These are phyloP conservation scores for Blastocladiella emersonii DNA, from an alignment of 371 early-diverging fungal species.

Conservation along the genomic window DNA sequence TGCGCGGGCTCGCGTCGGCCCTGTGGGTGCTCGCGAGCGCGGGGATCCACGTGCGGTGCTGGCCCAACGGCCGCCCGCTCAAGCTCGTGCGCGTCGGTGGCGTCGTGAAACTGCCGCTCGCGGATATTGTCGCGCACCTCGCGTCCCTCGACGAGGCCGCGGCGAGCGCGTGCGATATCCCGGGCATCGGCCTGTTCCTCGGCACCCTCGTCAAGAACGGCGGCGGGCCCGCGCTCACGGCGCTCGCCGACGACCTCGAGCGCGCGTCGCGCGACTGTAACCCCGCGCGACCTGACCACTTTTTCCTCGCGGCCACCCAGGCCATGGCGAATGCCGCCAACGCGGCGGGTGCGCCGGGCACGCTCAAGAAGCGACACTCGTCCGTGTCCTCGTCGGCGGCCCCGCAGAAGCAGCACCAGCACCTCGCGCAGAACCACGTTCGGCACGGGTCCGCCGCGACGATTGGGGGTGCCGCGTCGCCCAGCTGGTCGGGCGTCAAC, in stretches of 20 bases:
- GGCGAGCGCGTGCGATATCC: not conserved
- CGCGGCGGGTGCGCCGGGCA: too few species aligned
- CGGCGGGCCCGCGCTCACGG: not conserved
- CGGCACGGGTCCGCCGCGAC: too few species aligned
- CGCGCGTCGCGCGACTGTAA: not conserved
- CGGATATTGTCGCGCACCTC: not conserved
- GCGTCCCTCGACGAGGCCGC: not conserved
- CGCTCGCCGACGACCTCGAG: not conserved
- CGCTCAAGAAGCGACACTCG: too few species aligned
- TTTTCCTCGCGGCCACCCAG: not conserved
- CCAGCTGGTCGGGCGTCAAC: too few species aligned
- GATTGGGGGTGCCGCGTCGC: too few species aligned
- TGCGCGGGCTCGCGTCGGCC: not conserved
- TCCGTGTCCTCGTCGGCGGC: too few species aligned
- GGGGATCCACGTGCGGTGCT: not conserved
- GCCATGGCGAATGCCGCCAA: too few species aligned
- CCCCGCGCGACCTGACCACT: not conserved
- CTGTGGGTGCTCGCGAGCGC: not conserved
- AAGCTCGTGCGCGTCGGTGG: not conserved
- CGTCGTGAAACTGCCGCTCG: not conserved
- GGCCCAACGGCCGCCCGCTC: not conserved
- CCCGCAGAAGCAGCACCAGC: too few species aligned
- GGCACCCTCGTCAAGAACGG: not conserved
- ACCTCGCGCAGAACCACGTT: too few species aligned
- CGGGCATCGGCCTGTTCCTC: not conserved